Conservation (phyloP, 2,329 filamentous ascomycete species). For the Penicillium hesseltinei region DNA sequence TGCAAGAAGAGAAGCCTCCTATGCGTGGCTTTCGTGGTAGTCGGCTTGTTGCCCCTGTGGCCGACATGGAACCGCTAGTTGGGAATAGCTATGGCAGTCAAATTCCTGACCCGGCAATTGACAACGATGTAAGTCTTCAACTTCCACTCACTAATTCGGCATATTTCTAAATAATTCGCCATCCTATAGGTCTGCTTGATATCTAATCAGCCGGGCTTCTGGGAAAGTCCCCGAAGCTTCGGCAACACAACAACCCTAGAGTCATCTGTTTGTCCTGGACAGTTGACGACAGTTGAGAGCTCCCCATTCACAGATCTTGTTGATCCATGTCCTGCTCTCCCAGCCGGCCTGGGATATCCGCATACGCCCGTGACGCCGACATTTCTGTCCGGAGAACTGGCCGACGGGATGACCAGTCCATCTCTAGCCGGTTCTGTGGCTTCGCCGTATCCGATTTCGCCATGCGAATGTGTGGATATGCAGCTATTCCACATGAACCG, state of each 20-base stretch:
- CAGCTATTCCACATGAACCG: constrained; percentile 32
- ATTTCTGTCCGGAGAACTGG: constrained; percentile 30
- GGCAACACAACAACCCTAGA: constrained; percentile 17
- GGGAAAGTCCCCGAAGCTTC: constrained; percentile 30
- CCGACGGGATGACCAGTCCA: constrained; percentile 27
- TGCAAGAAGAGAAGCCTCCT: constrained; percentile 32
- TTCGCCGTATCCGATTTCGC: constrained; percentile 18
- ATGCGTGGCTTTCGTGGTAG: constrained; percentile 19
- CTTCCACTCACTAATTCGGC: background rate
- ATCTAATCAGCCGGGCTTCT: constrained; percentile 20
- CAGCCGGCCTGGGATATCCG: constrained; percentile 22
- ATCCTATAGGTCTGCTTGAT: constrained; percentile 18
- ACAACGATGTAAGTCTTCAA: constrained; percentile 19
- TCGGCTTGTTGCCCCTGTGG: constrained; percentile 13
- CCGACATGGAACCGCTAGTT: constrained; percentile 13
- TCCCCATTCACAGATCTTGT: constrained; percentile 19
- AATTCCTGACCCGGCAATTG: constrained; percentile 13
- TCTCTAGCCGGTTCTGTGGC: constrained; percentile 30
- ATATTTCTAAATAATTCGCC: background rate
- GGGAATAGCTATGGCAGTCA: constrained; percentile 7
- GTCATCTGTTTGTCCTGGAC: constrained; percentile 19
- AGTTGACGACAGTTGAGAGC: constrained; percentile 12
- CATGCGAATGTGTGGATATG: constrained; percentile 33
- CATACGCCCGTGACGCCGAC: constrained; percentile 33
- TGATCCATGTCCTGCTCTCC: constrained; percentile 18